Evolutionary conservation across 257 asterid species (phyloP), one percentile per base, ranked within the genome.

Genomic region (Solanum pinnatisectum): DNA sequence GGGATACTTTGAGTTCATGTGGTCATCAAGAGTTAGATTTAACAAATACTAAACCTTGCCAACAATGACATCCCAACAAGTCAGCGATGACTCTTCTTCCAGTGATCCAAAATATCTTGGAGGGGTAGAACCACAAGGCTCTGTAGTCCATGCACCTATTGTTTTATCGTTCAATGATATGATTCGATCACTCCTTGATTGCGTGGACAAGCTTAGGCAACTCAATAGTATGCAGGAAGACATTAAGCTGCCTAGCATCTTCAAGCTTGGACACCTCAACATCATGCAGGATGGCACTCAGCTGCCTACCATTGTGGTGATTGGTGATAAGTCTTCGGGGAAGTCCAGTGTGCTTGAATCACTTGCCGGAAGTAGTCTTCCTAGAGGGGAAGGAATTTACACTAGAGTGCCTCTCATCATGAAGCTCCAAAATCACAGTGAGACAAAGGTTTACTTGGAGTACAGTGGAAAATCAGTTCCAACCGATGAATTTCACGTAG

Each of bases 291-390:
- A 77, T 3, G 60, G 63, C 60, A 42, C n/a, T 14, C 37, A 42
- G 11, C 9, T 40, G 37, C 84, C 84, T 78, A 91, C 93, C 63
- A 92, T 93, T 30, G 95, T 93, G 10, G 91, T 91, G 14, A 90
- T 93, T 10, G 93, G 95, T 9, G 93, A 93, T 85, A 93, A 91
- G 67, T 93, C 92, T 4, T 88, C 91, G 1, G 95, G 95, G 15
- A 93, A 93, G 83, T 93, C 95, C 36, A 88, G 94, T 20, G 94
- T 93, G 6, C 91, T 93, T 0, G 93, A 91, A 79, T 93, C 92
- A 30, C 91, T 93, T 14, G 89, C 83, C 2, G 23, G 83, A 39
- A 39, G 39, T n/a, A 6, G 13, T 6, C 83, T 76, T 76, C 83
- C 83, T 6, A 37, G 56, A 76, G 35, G 56, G 6, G 5, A 76